Percentiles rank a stretch among this genome's conserved stretches.
Conservation (phyloP, 2,329 filamentous ascomycete species). For the Nemania sp. region DNA sequence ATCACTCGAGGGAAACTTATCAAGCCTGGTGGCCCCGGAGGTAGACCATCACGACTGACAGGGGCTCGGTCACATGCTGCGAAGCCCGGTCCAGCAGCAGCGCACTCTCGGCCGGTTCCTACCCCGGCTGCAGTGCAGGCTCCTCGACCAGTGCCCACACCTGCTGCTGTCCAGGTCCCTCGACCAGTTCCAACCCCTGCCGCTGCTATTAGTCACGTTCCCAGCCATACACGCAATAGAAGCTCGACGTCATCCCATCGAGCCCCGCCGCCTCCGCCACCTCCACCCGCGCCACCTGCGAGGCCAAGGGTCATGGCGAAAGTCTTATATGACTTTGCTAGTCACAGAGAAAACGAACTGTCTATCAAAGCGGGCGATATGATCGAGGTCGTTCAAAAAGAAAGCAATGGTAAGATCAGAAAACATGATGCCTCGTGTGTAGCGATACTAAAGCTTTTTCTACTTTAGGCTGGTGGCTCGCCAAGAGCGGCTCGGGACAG, state of each 20-base stretch:
- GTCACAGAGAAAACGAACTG: constrained; percentile 83
- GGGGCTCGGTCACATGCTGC: constrained; percentile 48
- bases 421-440: neutral
- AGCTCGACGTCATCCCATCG: constrained; percentile 57
- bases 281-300: constrained; percentile 69
- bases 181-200: constrained; percentile 37
- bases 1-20: constrained; percentile 94
- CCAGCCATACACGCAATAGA: constrained; percentile 60
- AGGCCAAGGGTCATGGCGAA: constrained; percentile 79
- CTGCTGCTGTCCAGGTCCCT: constrained; percentile 37
- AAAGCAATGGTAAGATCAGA: constrained; percentile 77
- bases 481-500: constrained; percentile 72
- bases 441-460: constrained; percentile 42
- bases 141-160: constrained; percentile 39
- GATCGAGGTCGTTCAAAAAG: constrained; percentile 90
- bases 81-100: constrained; percentile 36
- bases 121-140: constrained; percentile 37
- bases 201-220: constrained; percentile 41
- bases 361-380: constrained; percentile 79
- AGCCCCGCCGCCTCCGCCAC: constrained; percentile 65
- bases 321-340: constrained; percentile 89
- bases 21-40: constrained; percentile 83
- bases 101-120: constrained; percentile 29
- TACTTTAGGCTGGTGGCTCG: constrained; percentile 88
- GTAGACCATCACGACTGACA: constrained; percentile 74